These are phyloP conservation scores for Pichia sp. DNA, from an alignment of 1,139 yeast species.

Conservation along the genomic window DNA sequence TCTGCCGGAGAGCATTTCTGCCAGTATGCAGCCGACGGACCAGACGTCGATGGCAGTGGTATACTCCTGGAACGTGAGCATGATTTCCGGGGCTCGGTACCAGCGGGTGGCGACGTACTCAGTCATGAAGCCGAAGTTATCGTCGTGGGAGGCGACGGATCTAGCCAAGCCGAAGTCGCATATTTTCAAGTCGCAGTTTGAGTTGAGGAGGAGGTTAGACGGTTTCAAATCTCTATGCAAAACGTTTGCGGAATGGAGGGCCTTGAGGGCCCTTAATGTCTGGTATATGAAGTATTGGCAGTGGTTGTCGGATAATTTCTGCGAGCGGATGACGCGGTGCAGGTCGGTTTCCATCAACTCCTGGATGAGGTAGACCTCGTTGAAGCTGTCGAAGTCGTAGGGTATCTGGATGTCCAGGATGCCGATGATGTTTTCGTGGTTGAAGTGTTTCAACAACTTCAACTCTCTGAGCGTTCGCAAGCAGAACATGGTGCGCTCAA, in stretches of 20 bases:
- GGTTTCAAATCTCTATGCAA: conserved; percentile 94
- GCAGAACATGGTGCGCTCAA: conserved; percentile 88
- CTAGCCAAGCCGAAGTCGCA: conserved; percentile 57
- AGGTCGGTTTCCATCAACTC: conserved; percentile 71
- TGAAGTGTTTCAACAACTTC: conserved; percentile 80
- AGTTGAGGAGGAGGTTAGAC: conserved; percentile 75
- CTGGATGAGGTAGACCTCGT: conserved; percentile 66
- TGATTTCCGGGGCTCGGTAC: conserved; percentile 78
- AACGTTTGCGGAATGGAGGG: conserved; percentile 62
- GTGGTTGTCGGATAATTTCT: conserved; percentile 56
- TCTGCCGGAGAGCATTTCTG: conserved; percentile 56
- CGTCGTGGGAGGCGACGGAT: conserved; percentile 33
- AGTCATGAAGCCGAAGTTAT: conserved; percentile 49
- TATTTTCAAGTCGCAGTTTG: conserved; percentile 85
- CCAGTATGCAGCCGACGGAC: conserved; percentile 77
- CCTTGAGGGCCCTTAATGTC: conserved; percentile 57
- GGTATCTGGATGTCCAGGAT: conserved; percentile 92
- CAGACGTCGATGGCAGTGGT: conserved; percentile 72
- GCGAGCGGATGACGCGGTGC: conserved; percentile 52
- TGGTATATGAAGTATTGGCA: conserved; percentile 66
- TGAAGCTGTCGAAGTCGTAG: conserved; percentile 59
- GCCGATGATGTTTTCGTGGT: conserved; percentile 87
- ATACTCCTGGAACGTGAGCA: conserved; percentile 65
- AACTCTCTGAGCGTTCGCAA: conserved; percentile 85
- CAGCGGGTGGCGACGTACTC: conserved; percentile 79